phyloP scores from a whole-genome alignment of 495 filamentous ascomycete species.

The Penicillium coprophilum region DNA sequence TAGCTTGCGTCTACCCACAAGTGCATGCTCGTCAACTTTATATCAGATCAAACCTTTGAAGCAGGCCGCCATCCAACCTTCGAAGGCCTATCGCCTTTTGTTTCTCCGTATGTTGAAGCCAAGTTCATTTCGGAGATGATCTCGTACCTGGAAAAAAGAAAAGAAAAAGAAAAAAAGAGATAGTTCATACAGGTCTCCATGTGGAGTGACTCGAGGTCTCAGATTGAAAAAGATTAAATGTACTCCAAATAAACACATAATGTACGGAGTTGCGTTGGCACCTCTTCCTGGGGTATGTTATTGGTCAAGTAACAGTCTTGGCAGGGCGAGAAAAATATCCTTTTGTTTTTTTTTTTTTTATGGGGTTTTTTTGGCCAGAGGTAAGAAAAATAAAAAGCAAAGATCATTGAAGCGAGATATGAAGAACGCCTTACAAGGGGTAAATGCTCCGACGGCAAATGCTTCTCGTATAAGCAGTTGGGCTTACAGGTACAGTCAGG shows the following conservation, averaged over 20 bases:
- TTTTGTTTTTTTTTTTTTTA: not conserved
- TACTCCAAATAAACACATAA: too few relatives aligned
- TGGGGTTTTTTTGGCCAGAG: not conserved
- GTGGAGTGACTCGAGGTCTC: slow-evolving; percentile 6
- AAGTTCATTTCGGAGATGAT: slow-evolving; percentile 6
- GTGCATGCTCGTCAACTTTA: slow-evolving; percentile 21
- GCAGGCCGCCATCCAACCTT: not conserved
- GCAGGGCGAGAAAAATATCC: slow-evolving; percentile 2
- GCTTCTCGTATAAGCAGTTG: too few relatives aligned
- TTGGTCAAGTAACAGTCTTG: slow-evolving; percentile 16
- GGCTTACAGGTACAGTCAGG: too few relatives aligned
- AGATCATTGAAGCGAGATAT: slow-evolving; percentile 11
- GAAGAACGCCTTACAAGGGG: slow-evolving; percentile 5
- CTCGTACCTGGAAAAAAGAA: slow-evolving; percentile 7
- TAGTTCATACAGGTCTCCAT: not conserved
- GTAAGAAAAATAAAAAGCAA: slow-evolving; percentile 7
- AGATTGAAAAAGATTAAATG: too few relatives aligned
- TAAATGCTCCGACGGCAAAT: slow-evolving; percentile 11
- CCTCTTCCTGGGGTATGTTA: slow-evolving; percentile 1
- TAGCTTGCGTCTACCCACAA: slow-evolving; percentile 10
- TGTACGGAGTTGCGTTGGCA: not conserved
- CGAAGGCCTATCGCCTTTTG: slow-evolving; percentile 18
- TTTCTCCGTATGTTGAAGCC: not conserved
- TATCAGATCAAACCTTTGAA: slow-evolving; percentile 5
- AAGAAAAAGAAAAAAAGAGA: slow-evolving; percentile 1